Evolutionary conservation across 2,329 filamentous ascomycete species (phyloP), one percentile per base, ranked within the genome.

Genomic region (Beauveria sp.): DNA sequence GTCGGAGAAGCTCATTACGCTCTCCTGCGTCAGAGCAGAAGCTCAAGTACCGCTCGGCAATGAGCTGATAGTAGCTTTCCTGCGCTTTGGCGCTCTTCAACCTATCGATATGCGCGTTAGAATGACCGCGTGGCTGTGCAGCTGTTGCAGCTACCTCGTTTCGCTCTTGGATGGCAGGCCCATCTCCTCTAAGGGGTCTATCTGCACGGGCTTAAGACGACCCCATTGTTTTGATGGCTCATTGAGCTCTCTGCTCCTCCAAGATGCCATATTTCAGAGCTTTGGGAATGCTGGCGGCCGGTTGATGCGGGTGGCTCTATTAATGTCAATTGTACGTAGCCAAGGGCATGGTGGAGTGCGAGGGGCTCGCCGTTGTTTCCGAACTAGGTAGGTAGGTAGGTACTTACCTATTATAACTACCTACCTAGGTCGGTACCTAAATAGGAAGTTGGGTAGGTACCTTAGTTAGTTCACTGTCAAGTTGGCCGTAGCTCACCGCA

Each of bases 101-200:
- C 68, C 89, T 91, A 28, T 1, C 9, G 54, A 26, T 26, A 38
- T 20, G 30, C 16, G 22, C 54, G 54, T 50, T 40, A 61, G 45
- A 52, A 26, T 62, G 45, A 68, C 58, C 46, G 34, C 26, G 16
- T 45, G 34, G 16, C 12, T 28, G 62, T 70, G 45, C 16, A 7
- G 34, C 24, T 5, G 7, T 20, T 14, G 60, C 26, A 51, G 26
- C 22, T 79, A 93, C 92, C 89, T 88, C 53, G 82, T 89, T 73
- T 98, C 93, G 58, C 93, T 93, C 71, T 96, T 97, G 2, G 92
- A 96, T 5, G 91, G 91, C 66, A 96, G 81, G 1, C 93, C 93
- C 66, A 96, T 89, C 63, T 80, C 83, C 67, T 96, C 90, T 30
- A 98, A 79, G 16, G 90, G 85, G 72, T 97, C 92, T 62, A 86